Evolutionary conservation across 2,329 filamentous ascomycete genomes (phyloP).

Genomic region (Nigrospora oryzae): DNA sequence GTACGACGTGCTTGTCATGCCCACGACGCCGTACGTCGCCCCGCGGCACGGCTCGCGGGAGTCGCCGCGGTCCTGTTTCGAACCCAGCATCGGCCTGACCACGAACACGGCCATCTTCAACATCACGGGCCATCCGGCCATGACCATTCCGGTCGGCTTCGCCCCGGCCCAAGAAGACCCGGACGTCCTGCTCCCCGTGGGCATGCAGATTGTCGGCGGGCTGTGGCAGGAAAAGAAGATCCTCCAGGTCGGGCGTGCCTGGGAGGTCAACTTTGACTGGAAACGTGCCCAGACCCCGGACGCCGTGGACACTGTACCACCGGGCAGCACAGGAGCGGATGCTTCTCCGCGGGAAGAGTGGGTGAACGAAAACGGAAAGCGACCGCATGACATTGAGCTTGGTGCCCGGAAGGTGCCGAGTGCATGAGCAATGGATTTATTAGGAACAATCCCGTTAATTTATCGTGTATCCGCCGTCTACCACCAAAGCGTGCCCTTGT

Average conservation of each 20-base stretch:
- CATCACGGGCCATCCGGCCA: constrained; percentile 46
- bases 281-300: constrained; percentile 7
- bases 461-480: constrained; percentile 45
- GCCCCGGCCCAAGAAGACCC: constrained; percentile 28
- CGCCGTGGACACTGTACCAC: too few relatives aligned
- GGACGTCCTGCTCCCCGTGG: constrained; percentile 34
- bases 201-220: constrained; percentile 46
- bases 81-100: constrained; percentile 43
- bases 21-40: constrained; percentile 24
- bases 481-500: constrained; percentile 41
- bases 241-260: constrained; percentile 33
- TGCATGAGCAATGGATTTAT: too few relatives aligned
- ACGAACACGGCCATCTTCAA: constrained; percentile 50
- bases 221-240: constrained; percentile 41
- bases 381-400: background rate
- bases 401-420: background rate
- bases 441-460: constrained; percentile 16
- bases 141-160: constrained; percentile 42
- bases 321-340: too few relatives aligned
- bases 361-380: background rate
- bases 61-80: constrained; percentile 34
- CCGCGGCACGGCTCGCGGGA: constrained; percentile 17
- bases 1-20: constrained; percentile 37
- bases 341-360: too few relatives aligned
- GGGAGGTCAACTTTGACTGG: constrained; percentile 38